Evolutionary conservation across 2,329 filamentous ascomycete genomes (phyloP).

Genomic region (Xylariaceae sp.): DNA sequence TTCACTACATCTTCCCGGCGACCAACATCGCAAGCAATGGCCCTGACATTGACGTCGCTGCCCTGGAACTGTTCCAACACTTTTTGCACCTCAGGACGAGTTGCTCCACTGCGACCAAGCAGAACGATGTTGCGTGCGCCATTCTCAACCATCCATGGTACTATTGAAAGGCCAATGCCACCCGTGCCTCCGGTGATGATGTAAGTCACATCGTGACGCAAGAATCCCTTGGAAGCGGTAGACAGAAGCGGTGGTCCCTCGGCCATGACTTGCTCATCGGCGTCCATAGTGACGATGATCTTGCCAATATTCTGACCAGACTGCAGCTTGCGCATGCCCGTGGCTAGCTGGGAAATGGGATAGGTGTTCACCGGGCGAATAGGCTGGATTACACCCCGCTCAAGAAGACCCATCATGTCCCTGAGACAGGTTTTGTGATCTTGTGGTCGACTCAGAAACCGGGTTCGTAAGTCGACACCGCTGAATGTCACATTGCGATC

Average conservation of each 20-base stretch:
- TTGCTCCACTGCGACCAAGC: conserved; percentile 9
- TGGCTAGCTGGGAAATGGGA: conserved; percentile 5
- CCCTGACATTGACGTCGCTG: conserved; percentile 6
- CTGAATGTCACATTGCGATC: conserved; percentile 2
- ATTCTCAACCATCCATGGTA: conserved; percentile 19
- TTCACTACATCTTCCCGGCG: conserved; percentile 7
- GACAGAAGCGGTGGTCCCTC: neutral
- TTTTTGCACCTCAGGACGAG: conserved; percentile 12
- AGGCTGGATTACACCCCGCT: conserved; percentile 1
- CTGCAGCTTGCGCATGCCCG: conserved; percentile 2
- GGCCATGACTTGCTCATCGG: neutral
- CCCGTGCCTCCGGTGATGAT: conserved; percentile 21
- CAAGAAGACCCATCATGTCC: neutral
- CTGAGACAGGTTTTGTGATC: neutral
- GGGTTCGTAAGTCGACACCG: conserved; percentile 2
- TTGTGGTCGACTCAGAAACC: conserved; percentile 1
- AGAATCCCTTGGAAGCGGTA: neutral
- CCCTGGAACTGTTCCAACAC: conserved; percentile 10
- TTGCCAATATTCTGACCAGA: conserved; percentile 5
- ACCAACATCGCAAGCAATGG: conserved; percentile 14
- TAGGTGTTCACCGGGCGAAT: neutral
- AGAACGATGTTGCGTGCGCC: conserved; percentile 19
- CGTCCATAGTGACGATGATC: conserved; percentile 1
- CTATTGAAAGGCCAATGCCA: conserved; percentile 21
- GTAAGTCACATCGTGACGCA: conserved; percentile 17